Percentiles rank a stretch among this genome's conserved stretches.
Conservation (phyloP, 345 rosid genomes). For the Brassica rapa region DNA sequence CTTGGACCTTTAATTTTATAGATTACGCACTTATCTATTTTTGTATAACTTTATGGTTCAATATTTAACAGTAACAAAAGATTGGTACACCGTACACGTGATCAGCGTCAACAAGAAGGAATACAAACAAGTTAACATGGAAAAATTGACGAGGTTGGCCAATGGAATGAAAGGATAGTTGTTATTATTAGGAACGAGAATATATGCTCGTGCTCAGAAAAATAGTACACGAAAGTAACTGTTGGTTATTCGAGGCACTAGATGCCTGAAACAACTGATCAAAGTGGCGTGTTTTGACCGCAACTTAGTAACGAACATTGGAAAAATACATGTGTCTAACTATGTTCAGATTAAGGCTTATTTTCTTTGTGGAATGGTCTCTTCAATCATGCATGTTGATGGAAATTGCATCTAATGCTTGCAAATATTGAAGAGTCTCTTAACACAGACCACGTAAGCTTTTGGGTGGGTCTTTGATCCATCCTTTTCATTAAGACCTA, state of each 20-base stretch:
- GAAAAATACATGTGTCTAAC: not conserved
- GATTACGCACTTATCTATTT: not conserved
- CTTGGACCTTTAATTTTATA: not conserved
- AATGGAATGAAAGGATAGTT: conserved; percentile 3
- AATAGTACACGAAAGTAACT: conserved; percentile 8
- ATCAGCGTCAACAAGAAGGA: not conserved
- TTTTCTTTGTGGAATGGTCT: not conserved
- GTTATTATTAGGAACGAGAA: not conserved
- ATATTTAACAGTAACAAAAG: not conserved
- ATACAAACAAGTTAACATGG: not conserved
- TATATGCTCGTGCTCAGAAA: not conserved
- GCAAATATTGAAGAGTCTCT: conserved; percentile 11
- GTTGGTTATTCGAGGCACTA: conserved; percentile 16
- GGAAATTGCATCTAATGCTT: conserved; percentile 20
- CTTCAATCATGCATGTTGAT: conserved; percentile 4
- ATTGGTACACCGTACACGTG: not conserved
- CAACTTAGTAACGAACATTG: not conserved
- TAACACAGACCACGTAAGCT: not conserved
- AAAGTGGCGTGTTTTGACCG: conserved; percentile 27
- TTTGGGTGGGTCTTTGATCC: not conserved
- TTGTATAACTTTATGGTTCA: not conserved
- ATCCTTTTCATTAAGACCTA: not conserved
- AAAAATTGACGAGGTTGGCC: conserved; percentile 2
- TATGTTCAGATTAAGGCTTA: not conserved
- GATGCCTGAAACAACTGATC: conserved; percentile 11